Evolutionary conservation across 73 alveolate species (phyloP).

Genomic region (Loxodes magnus): DNA sequence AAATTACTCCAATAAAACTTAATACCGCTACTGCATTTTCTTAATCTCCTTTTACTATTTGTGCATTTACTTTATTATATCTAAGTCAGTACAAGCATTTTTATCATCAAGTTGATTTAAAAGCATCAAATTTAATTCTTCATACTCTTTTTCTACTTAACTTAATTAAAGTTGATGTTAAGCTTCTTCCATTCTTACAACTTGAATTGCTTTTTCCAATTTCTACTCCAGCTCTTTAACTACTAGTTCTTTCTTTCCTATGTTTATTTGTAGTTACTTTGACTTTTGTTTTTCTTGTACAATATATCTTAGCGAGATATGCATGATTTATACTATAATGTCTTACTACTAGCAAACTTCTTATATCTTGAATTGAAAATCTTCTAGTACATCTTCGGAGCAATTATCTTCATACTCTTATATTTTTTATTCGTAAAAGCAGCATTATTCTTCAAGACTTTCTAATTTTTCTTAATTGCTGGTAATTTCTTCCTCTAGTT

Average conservation of each 20-base stretch:
- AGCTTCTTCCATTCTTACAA: neutral
- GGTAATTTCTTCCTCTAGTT: slow-evolving; percentile 17
- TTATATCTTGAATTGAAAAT: too few species aligned
- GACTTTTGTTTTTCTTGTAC: slow-evolving; percentile 8
- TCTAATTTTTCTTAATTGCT: slow-evolving; percentile 26
- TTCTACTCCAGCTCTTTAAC: slow-evolving; percentile 10
- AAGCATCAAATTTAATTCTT: neutral
- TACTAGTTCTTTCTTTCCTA: neutral
- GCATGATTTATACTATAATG: slow-evolving; percentile 10
- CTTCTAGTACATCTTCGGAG: too few species aligned
- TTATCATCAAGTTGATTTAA: neutral
- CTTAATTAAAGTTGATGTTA: slow-evolving; percentile 8
- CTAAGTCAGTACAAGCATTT: neutral
- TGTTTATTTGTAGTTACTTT: slow-evolving; percentile 19
- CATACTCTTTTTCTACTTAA: neutral
- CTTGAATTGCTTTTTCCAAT: slow-evolving; percentile 8
- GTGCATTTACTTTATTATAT: too few species aligned
- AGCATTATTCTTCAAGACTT: slow-evolving; percentile 37
- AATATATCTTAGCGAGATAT: slow-evolving; percentile 3
- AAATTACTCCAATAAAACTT: too few species aligned
- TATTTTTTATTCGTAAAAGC: slow-evolving; percentile 18
- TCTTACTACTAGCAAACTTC: too few species aligned
- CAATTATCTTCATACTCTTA: too few species aligned
- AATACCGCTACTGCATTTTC: too few species aligned
- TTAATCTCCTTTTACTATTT: too few species aligned